Conservation (phyloP, 1,139 yeast species). For the Insectozyma bohioensis region DNA sequence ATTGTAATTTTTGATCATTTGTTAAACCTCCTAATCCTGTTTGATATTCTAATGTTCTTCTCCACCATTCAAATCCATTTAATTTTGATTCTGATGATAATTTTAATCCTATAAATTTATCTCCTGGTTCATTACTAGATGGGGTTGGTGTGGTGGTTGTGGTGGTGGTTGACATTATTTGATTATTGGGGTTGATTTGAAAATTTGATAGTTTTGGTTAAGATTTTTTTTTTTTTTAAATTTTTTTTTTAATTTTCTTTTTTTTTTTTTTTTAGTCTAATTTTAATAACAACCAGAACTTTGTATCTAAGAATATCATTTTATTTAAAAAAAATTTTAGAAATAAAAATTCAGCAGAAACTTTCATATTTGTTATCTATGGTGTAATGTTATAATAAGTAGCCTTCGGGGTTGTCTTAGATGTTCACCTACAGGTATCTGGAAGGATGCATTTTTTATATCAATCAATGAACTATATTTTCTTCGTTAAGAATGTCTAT, state of each 20-base stretch:
- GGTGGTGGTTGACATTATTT: slow-evolving; percentile 4
- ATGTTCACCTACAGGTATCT: no score
- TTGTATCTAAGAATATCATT: no score
- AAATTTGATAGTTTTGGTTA: no score
- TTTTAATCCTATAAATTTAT: slow-evolving; percentile 7
- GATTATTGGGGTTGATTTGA: slow-evolving; percentile 1
- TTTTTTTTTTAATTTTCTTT: neutral
- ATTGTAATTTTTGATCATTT: slow-evolving; percentile 46
- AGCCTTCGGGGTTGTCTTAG: no score
- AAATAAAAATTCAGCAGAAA: no score
- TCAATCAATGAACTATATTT: no score
- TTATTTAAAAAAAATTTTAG: no score
- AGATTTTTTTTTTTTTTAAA: neutral
- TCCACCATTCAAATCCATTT: slow-evolving; percentile 77
- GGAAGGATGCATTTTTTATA: no score
- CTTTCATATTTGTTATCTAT: no score
- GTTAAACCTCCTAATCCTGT: slow-evolving; percentile 65
- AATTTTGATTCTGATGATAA: slow-evolving; percentile 26
- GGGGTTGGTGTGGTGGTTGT: slow-evolving; percentile 6
- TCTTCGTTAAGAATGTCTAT: no score
- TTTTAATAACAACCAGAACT: no score
- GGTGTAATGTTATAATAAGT: no score
- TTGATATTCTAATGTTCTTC: slow-evolving; percentile 67
- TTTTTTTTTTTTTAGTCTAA: neutral
- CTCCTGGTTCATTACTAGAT: neutral